Evolutionary conservation across 805 yeast genomes (phyloP).

Genomic region (baker's yeast (Saccharomyces cerevisiae)): DNA sequence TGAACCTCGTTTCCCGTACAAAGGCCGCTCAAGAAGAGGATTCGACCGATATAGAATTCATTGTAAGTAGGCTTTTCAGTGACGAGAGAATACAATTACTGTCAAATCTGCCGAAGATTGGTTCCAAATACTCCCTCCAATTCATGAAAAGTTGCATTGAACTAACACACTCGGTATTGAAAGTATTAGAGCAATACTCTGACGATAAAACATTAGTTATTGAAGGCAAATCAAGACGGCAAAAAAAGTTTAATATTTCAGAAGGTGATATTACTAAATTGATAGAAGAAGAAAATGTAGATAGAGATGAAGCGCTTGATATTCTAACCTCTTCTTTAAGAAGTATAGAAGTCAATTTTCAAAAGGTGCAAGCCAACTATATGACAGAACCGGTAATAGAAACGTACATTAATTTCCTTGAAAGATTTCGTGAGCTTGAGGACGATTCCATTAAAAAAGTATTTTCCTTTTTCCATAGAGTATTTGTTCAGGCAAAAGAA

Average conservation of each 20-base stretch:
- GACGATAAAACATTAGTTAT: slow-evolving; percentile 46
- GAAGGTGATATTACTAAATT: slow-evolving; percentile 31
- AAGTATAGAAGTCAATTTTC: slow-evolving; percentile 16
- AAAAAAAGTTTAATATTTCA: slow-evolving; percentile 18
- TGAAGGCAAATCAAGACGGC: slow-evolving; percentile 35
- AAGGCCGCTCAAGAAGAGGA: slow-evolving; percentile 27
- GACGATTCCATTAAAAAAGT: slow-evolving; percentile 54
- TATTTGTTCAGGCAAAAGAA: slow-evolving; percentile 56
- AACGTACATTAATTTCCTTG: slow-evolving; percentile 55
- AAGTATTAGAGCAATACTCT: slow-evolving; percentile 52
- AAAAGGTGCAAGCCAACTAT: slow-evolving; percentile 17
- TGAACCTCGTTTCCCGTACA: slow-evolving; percentile 39
- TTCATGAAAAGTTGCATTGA: slow-evolving; percentile 56
- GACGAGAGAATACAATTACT: slow-evolving; percentile 50
- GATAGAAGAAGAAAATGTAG: slow-evolving; percentile 29
- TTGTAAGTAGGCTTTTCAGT: slow-evolving; percentile 62
- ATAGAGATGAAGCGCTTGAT: slow-evolving; percentile 29
- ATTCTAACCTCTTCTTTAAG: slow-evolving; percentile 12
- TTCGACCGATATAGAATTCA: slow-evolving; percentile 41
- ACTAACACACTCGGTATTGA: slow-evolving; percentile 55
- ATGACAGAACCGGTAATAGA: slow-evolving; percentile 49
- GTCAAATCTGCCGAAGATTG: slow-evolving; percentile 51
- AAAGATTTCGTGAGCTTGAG: slow-evolving; percentile 52
- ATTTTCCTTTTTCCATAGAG: slow-evolving; percentile 60
- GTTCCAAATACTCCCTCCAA: slow-evolving; percentile 53